phyloP scores from a whole-genome alignment of 1,284 basidiomycete species.

The Cutaneotrichosporon curvatum region DNA sequence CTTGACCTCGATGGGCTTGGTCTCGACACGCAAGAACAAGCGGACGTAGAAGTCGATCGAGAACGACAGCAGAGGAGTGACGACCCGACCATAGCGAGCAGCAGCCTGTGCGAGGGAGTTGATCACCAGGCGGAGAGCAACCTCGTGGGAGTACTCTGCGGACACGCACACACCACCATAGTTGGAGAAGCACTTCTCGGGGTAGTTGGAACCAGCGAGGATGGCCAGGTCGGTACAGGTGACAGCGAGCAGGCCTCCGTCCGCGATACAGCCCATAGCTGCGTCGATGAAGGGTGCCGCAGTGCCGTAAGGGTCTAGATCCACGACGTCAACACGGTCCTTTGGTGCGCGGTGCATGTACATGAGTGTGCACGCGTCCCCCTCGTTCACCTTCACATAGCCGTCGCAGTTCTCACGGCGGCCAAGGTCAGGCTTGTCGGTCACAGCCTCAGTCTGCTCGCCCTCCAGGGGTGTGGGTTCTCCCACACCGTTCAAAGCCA shows the following conservation, averaged over 20 bases:
- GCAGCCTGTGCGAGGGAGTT: slow-evolving; percentile 79
- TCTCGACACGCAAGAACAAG: slow-evolving; percentile 74
- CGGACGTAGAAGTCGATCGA: slow-evolving; percentile 98
- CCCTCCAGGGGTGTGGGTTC: slow-evolving; percentile 8
- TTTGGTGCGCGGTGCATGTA: slow-evolving; percentile 71
- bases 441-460: neutral
- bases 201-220: slow-evolving; percentile 86
- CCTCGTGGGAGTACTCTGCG: slow-evolving; percentile 91
- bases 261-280: slow-evolving; percentile 84
- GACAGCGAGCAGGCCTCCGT: slow-evolving; percentile 87
- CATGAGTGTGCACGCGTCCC: slow-evolving; percentile 89
- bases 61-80: slow-evolving; percentile 83
- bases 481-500: slow-evolving; percentile 77
- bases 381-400: slow-evolving; percentile 76
- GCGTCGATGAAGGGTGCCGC: slow-evolving; percentile 95
- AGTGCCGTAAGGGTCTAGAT: slow-evolving; percentile 95
- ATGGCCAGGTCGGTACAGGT: slow-evolving; percentile 96
- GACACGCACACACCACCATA: slow-evolving; percentile 92
- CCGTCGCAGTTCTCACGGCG: slow-evolving; percentile 46
- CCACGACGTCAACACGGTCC: slow-evolving; percentile 81
- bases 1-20: slow-evolving; percentile 80
- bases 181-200: slow-evolving; percentile 94
- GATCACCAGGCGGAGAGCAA: slow-evolving; percentile 79
- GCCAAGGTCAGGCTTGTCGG: slow-evolving; percentile 23
- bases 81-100: slow-evolving; percentile 82